These are phyloP conservation scores for Heliamphora pulchella DNA, from an alignment of 179 eudicot genomes.

Conservation along the genomic window DNA sequence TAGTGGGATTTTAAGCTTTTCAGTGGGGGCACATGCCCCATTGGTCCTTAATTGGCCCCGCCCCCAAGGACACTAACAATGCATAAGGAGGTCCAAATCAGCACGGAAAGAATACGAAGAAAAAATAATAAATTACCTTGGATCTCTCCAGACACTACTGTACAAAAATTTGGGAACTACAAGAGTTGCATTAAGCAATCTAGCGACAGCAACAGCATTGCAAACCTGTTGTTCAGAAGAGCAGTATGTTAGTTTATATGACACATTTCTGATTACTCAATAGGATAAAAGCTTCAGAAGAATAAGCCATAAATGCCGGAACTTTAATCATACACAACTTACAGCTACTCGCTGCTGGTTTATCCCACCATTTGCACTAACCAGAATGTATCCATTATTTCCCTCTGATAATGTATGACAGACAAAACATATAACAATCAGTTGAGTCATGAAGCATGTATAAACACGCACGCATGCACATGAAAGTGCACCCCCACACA, in stretches of 20 bases:
- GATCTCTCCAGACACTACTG: constrained; percentile 97
- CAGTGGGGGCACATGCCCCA: too few relatives aligned
- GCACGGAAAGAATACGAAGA: neutral
- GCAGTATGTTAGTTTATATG: constrained; percentile 1
- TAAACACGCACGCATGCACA: neutral
- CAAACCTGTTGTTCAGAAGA: constrained; percentile 55
- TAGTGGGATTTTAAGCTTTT: too few relatives aligned
- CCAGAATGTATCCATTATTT: constrained; percentile 72
- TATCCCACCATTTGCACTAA: constrained; percentile 97
- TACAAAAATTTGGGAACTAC: constrained; percentile 86
- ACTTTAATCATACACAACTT: constrained; percentile 25
- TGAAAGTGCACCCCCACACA: too few relatives aligned
- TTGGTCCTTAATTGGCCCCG: too few relatives aligned
- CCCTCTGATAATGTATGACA: constrained; percentile 52
- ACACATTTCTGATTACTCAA: neutral
- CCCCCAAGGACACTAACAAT: neutral
- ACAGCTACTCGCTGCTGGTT: constrained; percentile 99
- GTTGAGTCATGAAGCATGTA: neutral
- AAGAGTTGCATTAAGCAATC: constrained; percentile 95
- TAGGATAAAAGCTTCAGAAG: neutral
- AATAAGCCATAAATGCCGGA: neutral
- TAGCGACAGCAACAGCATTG: constrained; percentile 94
- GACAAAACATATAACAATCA: constrained; percentile 2
- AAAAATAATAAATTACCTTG: constrained; percentile 42
- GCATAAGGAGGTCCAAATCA: neutral